phyloP scores from a whole-genome alignment of 306 rosid genomes.

The Rosa rugosa region DNA sequence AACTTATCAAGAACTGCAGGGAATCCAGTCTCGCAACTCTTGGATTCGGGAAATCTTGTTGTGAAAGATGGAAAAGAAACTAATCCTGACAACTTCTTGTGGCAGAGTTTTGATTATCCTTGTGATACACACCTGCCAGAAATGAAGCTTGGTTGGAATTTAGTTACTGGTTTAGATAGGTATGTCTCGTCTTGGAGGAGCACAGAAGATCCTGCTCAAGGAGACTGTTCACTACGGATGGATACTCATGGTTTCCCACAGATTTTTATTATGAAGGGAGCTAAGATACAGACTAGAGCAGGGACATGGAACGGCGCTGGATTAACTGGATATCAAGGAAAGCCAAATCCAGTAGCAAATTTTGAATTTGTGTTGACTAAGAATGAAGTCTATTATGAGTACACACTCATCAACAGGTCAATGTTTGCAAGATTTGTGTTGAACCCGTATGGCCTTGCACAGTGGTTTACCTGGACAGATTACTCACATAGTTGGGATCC shows the following conservation, averaged over 20 bases:
- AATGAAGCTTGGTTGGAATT: conserved; percentile 41
- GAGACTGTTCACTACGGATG: conserved; percentile 28
- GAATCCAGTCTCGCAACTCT: conserved; percentile 29
- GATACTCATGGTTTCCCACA: conserved; percentile 23
- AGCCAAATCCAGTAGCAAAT: conserved; percentile 21
- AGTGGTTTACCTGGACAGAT: conserved; percentile 20
- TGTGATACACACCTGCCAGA: conserved; percentile 10
- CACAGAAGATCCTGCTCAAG: conserved; percentile 50
- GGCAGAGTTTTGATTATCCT: conserved; percentile 49
- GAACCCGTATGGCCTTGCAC: conserved; percentile 28
- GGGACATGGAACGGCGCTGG: neutral
- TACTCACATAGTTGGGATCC: neutral
- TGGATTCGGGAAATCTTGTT: conserved; percentile 40
- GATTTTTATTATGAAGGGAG: conserved; percentile 27
- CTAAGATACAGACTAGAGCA: neutral
- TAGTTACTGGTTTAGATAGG: conserved; percentile 27
- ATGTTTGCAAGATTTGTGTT: conserved; percentile 37
- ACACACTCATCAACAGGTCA: conserved; percentile 26
- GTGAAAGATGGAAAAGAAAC: conserved; percentile 23
- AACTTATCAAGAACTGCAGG: conserved; percentile 13
- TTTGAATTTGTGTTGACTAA: conserved; percentile 26
- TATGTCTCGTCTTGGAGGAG: conserved; percentile 38
- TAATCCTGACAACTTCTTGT: neutral
- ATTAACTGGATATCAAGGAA: neutral
- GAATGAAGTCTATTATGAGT: conserved; percentile 41